phyloP scores from a whole-genome alignment of 371 early-diverging fungal genomes.

The Choanephora cucurbitarum region DNA sequence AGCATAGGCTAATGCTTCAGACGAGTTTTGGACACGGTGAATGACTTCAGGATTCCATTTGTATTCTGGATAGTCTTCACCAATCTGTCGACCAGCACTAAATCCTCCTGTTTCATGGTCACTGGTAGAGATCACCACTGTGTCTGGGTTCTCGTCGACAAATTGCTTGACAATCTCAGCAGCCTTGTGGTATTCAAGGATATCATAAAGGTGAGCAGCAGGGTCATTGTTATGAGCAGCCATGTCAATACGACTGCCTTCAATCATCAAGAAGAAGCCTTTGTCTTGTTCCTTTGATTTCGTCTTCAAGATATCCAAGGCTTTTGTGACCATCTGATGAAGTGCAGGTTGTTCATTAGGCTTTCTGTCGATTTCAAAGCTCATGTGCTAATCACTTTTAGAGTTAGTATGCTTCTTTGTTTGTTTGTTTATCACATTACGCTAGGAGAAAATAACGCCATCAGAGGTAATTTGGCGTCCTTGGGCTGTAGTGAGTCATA shows the following conservation, averaged over 20 bases:
- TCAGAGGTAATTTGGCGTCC: slow-evolving; percentile 61
- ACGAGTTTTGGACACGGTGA: slow-evolving; percentile 64
- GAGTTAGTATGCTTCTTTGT: slow-evolving; percentile 57
- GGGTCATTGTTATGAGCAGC: slow-evolving; percentile 87
- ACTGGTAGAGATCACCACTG: slow-evolving; percentile 82
- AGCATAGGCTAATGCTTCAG: slow-evolving; percentile 52
- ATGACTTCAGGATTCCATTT: slow-evolving; percentile 83
- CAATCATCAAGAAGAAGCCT: slow-evolving; percentile 96
- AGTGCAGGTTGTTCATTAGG: slow-evolving; percentile 68
- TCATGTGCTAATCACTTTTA: slow-evolving; percentile 67
- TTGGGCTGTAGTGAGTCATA: slow-evolving; percentile 56
- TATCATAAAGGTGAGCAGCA: slow-evolving; percentile 88
- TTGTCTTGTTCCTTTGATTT: slow-evolving; percentile 28
- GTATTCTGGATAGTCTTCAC: slow-evolving; percentile 79
- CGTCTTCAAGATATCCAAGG: slow-evolving; percentile 57
- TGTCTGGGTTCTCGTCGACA: slow-evolving; percentile 74
- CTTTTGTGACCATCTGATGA: slow-evolving; percentile 73
- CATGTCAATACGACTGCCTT: slow-evolving; percentile 92
- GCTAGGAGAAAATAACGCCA: slow-evolving; percentile 69
- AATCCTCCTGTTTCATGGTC: slow-evolving; percentile 98
- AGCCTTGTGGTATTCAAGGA: slow-evolving; percentile 84
- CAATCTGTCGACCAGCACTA: slow-evolving; percentile 73
- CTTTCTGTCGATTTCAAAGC: slow-evolving; percentile 81
- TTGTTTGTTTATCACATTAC: slow-evolving; percentile 8
- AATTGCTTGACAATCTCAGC: slow-evolving; percentile 71